phyloP scores from a whole-genome alignment of 169 alveolate genomes.

The Theileria parva region DNA sequence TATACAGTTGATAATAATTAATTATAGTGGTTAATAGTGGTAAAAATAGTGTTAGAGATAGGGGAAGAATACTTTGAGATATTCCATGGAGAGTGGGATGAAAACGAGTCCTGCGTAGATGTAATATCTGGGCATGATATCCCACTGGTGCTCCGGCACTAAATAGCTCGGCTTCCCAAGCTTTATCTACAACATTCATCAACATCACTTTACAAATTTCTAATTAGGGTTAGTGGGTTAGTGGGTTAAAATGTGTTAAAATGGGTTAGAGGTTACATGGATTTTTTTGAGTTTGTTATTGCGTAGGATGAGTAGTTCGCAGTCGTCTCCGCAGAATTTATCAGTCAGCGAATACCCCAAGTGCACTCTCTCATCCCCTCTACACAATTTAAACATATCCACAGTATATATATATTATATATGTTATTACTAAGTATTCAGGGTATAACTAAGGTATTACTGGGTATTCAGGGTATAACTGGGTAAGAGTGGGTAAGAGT shows the following conservation, averaged over 20 bases:
- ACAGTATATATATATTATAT: neutral
- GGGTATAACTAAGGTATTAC: too few relatives aligned
- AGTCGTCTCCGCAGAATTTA: slow-evolving; percentile 72
- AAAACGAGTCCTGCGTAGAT: slow-evolving; percentile 84
- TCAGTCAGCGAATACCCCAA: slow-evolving; percentile 66
- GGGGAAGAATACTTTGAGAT: slow-evolving; percentile 35
- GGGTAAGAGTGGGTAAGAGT: too few relatives aligned
- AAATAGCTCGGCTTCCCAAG: slow-evolving; percentile 68
- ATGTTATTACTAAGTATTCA: too few relatives aligned
- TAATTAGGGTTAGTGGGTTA: neutral
- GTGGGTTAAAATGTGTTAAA: neutral
- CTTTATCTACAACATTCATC: slow-evolving; percentile 33
- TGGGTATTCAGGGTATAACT: too few relatives aligned
- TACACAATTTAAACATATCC: neutral
- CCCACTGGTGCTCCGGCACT: slow-evolving; percentile 85
- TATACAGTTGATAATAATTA: neutral
- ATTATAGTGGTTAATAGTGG: too few relatives aligned
- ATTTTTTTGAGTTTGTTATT: slow-evolving; percentile 53
- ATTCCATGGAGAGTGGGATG: slow-evolving; percentile 75
- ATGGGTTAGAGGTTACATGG: slow-evolving; percentile 13
- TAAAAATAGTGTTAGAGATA: neutral
- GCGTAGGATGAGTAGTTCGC: slow-evolving; percentile 62
- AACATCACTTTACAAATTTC: neutral
- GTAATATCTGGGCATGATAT: slow-evolving; percentile 72
- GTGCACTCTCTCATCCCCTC: slow-evolving; percentile 75